phyloP scores from a whole-genome alignment of 371 early-diverging fungal species.

The Rhizopus microsporus region DNA sequence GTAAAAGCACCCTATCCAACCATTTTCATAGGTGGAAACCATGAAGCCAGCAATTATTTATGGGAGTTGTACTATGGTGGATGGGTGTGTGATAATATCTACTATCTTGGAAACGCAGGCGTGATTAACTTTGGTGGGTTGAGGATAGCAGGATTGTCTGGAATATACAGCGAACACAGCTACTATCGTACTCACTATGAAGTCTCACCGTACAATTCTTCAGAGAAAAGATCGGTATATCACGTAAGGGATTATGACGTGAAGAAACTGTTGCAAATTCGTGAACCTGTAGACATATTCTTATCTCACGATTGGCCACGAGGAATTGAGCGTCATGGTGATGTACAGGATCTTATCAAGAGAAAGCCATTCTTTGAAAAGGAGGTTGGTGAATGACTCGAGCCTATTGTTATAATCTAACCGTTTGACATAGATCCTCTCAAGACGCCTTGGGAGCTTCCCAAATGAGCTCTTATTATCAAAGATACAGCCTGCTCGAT shows the following conservation, averaged over 20 bases:
- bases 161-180: conserved; percentile 83
- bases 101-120: conserved; percentile 86
- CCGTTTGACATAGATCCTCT: conserved; percentile 48
- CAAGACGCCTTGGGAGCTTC: conserved; percentile 75
- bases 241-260: conserved; percentile 88
- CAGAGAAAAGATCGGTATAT: conserved; percentile 70
- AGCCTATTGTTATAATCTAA: neutral
- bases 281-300: conserved; percentile 80
- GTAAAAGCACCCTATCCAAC: conserved; percentile 82
- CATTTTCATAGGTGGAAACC: conserved; percentile 97
- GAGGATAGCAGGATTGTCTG: conserved; percentile 91
- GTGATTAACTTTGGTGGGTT: conserved; percentile 86
- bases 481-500: conserved; percentile 76
- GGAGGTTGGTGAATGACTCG: conserved; percentile 56
- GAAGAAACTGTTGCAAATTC: conserved; percentile 67
- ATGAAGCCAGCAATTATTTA: conserved; percentile 92
- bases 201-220: conserved; percentile 66
- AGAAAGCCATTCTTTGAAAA: conserved; percentile 69
- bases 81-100: conserved; percentile 95
- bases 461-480: conserved; percentile 68
- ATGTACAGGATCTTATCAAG: conserved; percentile 60
- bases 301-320: conserved; percentile 98
- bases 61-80: conserved; percentile 96
- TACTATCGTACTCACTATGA: conserved; percentile 84
- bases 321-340: conserved; percentile 81